Conservation (phyloP, 805 yeast genomes). For the Kodamaea leandrae region DNA sequence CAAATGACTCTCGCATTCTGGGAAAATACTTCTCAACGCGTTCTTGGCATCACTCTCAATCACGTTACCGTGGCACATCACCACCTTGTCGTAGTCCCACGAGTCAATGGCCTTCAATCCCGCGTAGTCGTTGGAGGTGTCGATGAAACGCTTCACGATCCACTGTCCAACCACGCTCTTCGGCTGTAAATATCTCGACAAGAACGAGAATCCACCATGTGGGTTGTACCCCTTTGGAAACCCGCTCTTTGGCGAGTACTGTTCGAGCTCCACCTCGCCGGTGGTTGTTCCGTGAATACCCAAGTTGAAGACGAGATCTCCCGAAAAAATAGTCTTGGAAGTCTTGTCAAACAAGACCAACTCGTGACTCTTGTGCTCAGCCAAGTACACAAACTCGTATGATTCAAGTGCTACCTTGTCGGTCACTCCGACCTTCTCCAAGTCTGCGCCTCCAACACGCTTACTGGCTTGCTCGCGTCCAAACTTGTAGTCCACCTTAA, state of each 20-base stretch:
- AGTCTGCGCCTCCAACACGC: slow-evolving; percentile 14
- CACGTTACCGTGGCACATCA: slow-evolving; percentile 47
- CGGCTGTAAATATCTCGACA: slow-evolving; percentile 9
- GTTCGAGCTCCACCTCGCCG: slow-evolving; percentile 13
- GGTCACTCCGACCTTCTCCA: slow-evolving; percentile 8
- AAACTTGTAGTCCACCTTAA: slow-evolving; percentile 8
- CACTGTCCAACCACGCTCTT: neutral
- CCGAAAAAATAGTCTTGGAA: slow-evolving; percentile 12
- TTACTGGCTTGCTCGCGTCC: slow-evolving; percentile 1
- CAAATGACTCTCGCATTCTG: too few species aligned
- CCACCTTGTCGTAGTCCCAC: slow-evolving; percentile 26
- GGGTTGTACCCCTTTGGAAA: slow-evolving; percentile 13
- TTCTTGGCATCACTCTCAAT: slow-evolving; percentile 39
- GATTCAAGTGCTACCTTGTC: slow-evolving; percentile 10
- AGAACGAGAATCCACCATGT: slow-evolving; percentile 14
- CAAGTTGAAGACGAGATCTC: slow-evolving; percentile 15
- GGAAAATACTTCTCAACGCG: slow-evolving; percentile 20
- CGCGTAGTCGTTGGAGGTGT: slow-evolving; percentile 12
- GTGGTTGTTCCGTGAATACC: slow-evolving; percentile 11
- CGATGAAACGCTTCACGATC: neutral
- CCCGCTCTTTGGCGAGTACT: slow-evolving; percentile 16
- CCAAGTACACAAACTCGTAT: slow-evolving; percentile 15
- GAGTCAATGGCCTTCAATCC: slow-evolving; percentile 21
- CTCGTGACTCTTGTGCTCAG: slow-evolving; percentile 13
- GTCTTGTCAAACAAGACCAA: slow-evolving; percentile 14